A percentile compares a stretch with the other conserved stretches of the same genome.
Conservation (phyloP, 345 rosid species). For the Euphorbia peplus region DNA sequence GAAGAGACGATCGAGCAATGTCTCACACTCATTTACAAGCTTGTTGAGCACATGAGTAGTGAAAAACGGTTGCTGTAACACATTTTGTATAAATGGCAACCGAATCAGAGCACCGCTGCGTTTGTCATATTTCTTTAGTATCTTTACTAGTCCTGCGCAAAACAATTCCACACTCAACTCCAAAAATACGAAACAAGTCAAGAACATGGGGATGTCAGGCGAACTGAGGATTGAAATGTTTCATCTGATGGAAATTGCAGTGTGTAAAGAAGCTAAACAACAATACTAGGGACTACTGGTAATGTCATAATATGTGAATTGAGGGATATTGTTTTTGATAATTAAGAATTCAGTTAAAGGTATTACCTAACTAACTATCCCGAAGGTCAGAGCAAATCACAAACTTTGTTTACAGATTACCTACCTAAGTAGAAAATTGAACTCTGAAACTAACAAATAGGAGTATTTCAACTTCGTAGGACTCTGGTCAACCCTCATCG, state of each 20-base stretch:
- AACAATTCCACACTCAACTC: neutral
- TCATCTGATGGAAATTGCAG: neutral
- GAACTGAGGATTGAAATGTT: neutral
- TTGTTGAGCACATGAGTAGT: constrained; percentile 77
- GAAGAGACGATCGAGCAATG: constrained; percentile 67
- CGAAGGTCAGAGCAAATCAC: no score
- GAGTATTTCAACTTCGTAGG: no score
- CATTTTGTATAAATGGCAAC: constrained; percentile 82
- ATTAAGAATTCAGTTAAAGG: no score
- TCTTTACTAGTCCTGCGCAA: constrained; percentile 76
- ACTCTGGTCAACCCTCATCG: no score
- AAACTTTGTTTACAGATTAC: no score
- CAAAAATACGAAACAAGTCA: neutral
- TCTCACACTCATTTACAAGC: constrained; percentile 80
- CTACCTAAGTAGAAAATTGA: no score
- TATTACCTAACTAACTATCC: no score
- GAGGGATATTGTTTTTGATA: neutral
- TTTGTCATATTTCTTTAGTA: constrained; percentile 93
- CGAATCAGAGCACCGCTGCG: constrained; percentile 90
- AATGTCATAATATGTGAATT: neutral
- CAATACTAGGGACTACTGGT: no score
- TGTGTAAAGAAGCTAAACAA: no score
- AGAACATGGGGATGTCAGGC: neutral
- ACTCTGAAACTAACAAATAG: no score
- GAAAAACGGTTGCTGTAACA: constrained; percentile 93